Evolutionary conservation across 2,329 filamentous ascomycete genomes (phyloP), one percentile per base, ranked within the genome.

Genomic region (Ciborinia camelliae): DNA sequence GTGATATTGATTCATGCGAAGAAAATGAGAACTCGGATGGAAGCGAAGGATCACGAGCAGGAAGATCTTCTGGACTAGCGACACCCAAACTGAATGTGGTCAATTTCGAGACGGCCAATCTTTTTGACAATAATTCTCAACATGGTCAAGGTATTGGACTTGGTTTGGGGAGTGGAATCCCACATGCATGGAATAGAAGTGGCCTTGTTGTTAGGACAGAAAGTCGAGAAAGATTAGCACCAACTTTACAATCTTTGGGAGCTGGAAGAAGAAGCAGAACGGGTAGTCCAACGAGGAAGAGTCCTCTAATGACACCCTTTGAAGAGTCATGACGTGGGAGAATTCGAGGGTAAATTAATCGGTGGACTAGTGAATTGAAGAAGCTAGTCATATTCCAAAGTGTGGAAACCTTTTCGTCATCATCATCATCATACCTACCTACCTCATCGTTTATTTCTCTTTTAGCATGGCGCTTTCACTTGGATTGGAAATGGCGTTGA

Each of bases 131-230:
- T 9, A 26, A 60, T 32, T 57, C 66, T 37, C 63, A 61, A 9
- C 62, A 68, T 54, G 67, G 66, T 26, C 62, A 72, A 23, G 72
- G 71, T 7, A 28, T 74, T 50, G 71, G 73, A 20, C 63, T 72
- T 51, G 71, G 65, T 43, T 64, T 70, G 59, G 64, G 66, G 8
- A 54, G 60, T 18, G 67, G 53, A 63, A 63, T 66, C 14, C 68
- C 67, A 28, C 73, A 72, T 62, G 81, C 81, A 6, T 81, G 88
- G 73, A 85, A 88, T 69, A 79, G 92, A 47, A 87, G 85, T 54
- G 93, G 93, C 1, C 76, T 97, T 68, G 87, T 91, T 62, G 85
- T 92, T 2, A 81, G 94, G 70, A 96, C 91, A 0, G 94, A 97
- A 74, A 96, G 92, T 74, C 82, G 92, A 62, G 95, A 98, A 74